Base-by-base conservation (phyloP, 2,329 filamentous ascomycete genomes). In the Apiospora arundinis region DNA sequence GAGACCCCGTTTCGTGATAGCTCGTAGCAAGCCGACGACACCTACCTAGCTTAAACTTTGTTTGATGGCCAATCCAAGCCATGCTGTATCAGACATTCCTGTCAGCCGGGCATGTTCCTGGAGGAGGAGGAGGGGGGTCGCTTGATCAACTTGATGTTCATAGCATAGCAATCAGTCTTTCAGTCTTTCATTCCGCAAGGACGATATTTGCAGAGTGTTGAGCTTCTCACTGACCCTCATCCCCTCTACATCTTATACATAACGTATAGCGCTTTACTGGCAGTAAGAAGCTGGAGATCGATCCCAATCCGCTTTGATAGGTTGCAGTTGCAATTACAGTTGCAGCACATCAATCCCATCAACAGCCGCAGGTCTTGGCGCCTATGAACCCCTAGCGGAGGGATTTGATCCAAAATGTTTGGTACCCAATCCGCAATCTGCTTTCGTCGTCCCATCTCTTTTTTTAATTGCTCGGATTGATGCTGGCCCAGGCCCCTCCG, bases 1-100 rank as follows among this genome's bases (percentile, higher is more conserved):
- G 52, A 60, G 52, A 60, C 16, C 52, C 52, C 52, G 52, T 60
- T 60, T 37, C 28, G 52, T 60, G 52, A 60, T 60, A 16, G 52
- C 28, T 60, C 52, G 52, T 37, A 32, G 52, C 52, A 60, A 45
- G 52, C 28, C 21, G 18, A 18, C 37, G 28, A 21, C 52, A 21
- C 11, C 28, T 21, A 60, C 28, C 28, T 60, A 60, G 52, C 52
- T 8, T 32, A 60, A 60, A 60, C 52, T 60, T 21, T 60, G 21
- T 60, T 32, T 32, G 32, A 32, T 32, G 32, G 32, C 8, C 8
- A 56, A 25, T 18, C 25, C 52, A 3, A 45, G 16, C 42, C 42
- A n/a, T n/a, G n/a, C 42, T 60, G 52, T 32, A 21, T 37, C 52
- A 60, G 16, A 9, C 32, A 37, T 28, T 60, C 1, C 52, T 60